Percentiles rank a stretch among this genome's conserved stretches.
phyloP scores from a whole-genome alignment of 306 rosid species.

The Fragaria nilgerrensis region DNA sequence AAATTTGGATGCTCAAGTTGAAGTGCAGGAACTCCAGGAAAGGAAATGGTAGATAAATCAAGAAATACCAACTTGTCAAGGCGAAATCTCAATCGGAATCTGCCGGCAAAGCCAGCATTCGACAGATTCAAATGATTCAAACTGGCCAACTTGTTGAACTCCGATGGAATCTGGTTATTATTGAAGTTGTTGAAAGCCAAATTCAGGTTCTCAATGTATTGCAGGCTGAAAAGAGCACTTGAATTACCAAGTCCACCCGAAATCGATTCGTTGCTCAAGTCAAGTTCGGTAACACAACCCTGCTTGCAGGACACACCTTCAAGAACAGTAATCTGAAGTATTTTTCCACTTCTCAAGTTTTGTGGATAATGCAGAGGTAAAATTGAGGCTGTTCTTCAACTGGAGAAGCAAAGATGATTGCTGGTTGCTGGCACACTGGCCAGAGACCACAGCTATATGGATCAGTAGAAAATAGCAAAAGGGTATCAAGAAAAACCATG shows the following conservation, averaged over 20 bases:
- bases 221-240: conserved; percentile 26
- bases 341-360: conserved; percentile 38
- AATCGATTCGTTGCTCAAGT: conserved; percentile 11
- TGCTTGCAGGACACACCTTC: conserved; percentile 44
- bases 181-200: conserved; percentile 24
- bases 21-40: background rate
- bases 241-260: conserved; percentile 8
- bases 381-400: conserved; percentile 36
- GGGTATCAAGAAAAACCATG: conserved; percentile 27
- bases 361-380: background rate
- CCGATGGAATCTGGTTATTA: conserved; percentile 13
- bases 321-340: conserved; percentile 33
- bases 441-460: conserved; percentile 16
- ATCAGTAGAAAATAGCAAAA: conserved; percentile 5
- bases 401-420: conserved; percentile 20
- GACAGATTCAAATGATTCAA: conserved; percentile 25
- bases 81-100: conserved; percentile 28
- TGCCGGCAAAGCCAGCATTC: conserved; percentile 18
- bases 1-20: conserved; percentile 27
- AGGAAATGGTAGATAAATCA: conserved; percentile 19
- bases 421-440: conserved; percentile 41
- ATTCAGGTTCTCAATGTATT: conserved; percentile 13
- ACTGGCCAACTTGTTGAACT: conserved; percentile 1
- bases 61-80: conserved; percentile 25
- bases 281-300: conserved; percentile 26